Percentiles rank a stretch among this genome's conserved stretches.
Conservation (phyloP, 352 stramenopile genomes). For the Pythium chondricola region DNA sequence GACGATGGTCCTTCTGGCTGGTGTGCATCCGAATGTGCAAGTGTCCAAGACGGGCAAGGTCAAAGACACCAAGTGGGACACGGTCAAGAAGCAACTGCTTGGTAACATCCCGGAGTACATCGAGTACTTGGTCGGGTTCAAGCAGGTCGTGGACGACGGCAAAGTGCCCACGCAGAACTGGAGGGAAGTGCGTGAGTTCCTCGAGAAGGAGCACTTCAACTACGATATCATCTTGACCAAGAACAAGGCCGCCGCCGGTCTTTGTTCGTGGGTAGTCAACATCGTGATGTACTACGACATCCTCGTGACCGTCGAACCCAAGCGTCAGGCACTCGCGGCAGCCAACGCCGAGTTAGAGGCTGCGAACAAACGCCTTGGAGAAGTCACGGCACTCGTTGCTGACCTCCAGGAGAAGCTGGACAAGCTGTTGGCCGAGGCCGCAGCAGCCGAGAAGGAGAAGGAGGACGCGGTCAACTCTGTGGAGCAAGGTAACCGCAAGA, state of each 20-base stretch:
- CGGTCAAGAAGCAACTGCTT: slow-evolving; percentile 92
- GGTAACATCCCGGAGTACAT: slow-evolving; percentile 96
- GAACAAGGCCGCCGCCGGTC: slow-evolving; percentile 90
- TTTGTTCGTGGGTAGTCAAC: slow-evolving; percentile 95
- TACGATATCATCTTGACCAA: slow-evolving; percentile 93
- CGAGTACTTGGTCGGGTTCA: slow-evolving; percentile 91
- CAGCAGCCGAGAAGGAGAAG: slow-evolving; percentile 89
- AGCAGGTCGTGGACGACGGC: slow-evolving; percentile 91
- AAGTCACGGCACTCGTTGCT: slow-evolving; percentile 88
- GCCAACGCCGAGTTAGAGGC: slow-evolving; percentile 89
- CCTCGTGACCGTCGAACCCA: slow-evolving; percentile 92
- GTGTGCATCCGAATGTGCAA: slow-evolving; percentile 91
- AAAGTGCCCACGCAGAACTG: slow-evolving; percentile 90
- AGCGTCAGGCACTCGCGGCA: slow-evolving; percentile 87
- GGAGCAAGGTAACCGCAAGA: slow-evolving; percentile 90
- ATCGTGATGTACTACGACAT: slow-evolving; percentile 98
- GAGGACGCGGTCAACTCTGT: slow-evolving; percentile 91
- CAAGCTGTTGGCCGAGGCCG: slow-evolving; percentile 87
- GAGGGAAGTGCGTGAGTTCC: slow-evolving; percentile 92
- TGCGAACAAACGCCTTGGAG: slow-evolving; percentile 84
- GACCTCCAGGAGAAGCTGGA: slow-evolving; percentile 92
- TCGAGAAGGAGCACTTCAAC: slow-evolving; percentile 94
- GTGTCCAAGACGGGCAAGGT: slow-evolving; percentile 94
- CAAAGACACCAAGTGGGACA: slow-evolving; percentile 95
- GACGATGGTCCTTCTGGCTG: slow-evolving; percentile 92